Evolutionary conservation across 73 alveolate genomes (phyloP).

Genomic region (Symbiodinium pilosum): DNA sequence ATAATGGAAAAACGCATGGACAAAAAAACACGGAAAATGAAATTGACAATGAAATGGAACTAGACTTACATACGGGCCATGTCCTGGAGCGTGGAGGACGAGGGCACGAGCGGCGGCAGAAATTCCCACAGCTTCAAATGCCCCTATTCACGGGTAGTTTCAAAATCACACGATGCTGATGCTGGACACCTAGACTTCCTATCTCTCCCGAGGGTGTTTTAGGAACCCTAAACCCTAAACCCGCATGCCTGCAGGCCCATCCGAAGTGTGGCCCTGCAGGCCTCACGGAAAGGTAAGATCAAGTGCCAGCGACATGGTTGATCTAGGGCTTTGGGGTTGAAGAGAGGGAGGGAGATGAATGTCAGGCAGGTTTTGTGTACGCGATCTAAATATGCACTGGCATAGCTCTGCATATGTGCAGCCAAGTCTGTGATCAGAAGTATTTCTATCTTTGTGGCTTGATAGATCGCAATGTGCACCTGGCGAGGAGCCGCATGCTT

Average conservation of each 20-base stretch:
- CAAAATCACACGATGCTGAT: not conserved
- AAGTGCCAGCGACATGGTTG: too few species aligned
- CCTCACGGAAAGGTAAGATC: not conserved
- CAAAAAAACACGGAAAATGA: too few species aligned
- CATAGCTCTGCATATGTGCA: not conserved
- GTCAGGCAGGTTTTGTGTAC: too few species aligned
- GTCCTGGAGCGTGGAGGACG: not conserved
- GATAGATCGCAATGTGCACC: too few species aligned
- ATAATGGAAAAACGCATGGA: too few species aligned
- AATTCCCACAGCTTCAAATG: not conserved
- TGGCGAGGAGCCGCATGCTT: not conserved
- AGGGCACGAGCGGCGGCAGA: not conserved
- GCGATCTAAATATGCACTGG: not conserved
- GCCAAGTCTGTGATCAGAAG: not conserved
- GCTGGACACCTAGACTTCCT: not conserved
- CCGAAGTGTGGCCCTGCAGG: not conserved
- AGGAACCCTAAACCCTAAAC: too few species aligned
- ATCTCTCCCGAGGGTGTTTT: not conserved
- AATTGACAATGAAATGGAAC: too few species aligned
- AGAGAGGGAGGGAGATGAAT: too few species aligned
- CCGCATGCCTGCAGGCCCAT: not conserved
- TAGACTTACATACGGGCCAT: too few species aligned
- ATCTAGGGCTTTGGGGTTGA: too few species aligned
- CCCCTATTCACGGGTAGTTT: not conserved
- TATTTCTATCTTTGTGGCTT: too few species aligned